Evolutionary conservation across 31 red algal species (phyloP).

Genomic region (Pterothamnion heteromorphum): DNA sequence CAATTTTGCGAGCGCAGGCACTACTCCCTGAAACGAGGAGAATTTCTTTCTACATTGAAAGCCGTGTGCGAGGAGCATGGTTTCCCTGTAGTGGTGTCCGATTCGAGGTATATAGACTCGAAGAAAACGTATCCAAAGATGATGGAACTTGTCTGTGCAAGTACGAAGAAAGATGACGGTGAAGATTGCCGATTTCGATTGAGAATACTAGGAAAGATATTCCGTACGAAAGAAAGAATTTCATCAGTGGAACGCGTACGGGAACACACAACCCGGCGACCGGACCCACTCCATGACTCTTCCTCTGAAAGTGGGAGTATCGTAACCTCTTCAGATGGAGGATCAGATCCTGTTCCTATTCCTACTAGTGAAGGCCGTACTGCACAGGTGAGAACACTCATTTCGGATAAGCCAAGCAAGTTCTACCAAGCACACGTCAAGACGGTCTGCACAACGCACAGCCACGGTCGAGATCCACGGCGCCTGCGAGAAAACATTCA

Average conservation of each 20-base stretch:
- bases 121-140: neutral
- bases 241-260: neutral
- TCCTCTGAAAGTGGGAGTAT: neutral
- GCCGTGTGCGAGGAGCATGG: neutral
- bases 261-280: neutral
- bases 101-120: neutral
- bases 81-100: neutral
- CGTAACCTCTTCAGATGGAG: neutral
- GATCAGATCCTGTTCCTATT: neutral
- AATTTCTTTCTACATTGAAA: neutral
- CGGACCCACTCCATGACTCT: neutral
- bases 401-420: neutral
- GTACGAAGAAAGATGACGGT: neutral
- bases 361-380: neutral
- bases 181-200: conserved; percentile 1
- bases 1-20: neutral
- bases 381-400: neutral
- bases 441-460: neutral
- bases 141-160: neutral
- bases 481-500: neutral
- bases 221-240: neutral
- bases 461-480: neutral
- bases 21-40: neutral
- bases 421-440: neutral
- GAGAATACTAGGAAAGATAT: neutral